Percentiles rank a stretch among this genome's conserved stretches.
Evolutionary conservation across 2,329 filamentous ascomycete genomes (phyloP).

Genomic region (Leptographium lundbergii): DNA sequence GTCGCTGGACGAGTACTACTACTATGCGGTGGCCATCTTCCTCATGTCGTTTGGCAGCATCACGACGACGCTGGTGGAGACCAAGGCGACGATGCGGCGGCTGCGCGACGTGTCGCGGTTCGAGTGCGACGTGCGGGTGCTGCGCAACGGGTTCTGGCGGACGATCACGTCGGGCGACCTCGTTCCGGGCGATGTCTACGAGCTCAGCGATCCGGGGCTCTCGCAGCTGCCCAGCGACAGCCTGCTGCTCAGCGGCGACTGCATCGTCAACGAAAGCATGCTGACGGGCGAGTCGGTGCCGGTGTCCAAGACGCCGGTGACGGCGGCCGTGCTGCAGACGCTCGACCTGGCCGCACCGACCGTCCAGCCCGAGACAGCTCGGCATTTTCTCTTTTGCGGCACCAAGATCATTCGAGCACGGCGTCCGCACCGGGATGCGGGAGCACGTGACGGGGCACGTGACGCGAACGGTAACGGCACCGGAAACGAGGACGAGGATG

Average conservation of each 20-base stretch:
- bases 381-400: slow-evolving; percentile 85
- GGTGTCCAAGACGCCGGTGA: slow-evolving; percentile 81
- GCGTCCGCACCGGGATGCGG: slow-evolving; percentile 47
- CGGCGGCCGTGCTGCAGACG: slow-evolving; percentile 61
- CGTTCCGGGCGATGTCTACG: slow-evolving; percentile 91
- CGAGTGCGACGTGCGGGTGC: slow-evolving; percentile 86
- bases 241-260: slow-evolving; percentile 81
- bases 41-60: slow-evolving; percentile 91
- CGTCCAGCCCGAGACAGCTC: slow-evolving; percentile 69
- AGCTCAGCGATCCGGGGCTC: slow-evolving; percentile 85
- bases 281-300: slow-evolving; percentile 94
- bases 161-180: slow-evolving; percentile 77
- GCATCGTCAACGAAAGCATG: slow-evolving; percentile 99
- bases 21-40: slow-evolving; percentile 92
- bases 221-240: slow-evolving; percentile 87
- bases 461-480: not conserved
- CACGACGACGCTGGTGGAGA: slow-evolving; percentile 77
- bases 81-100: slow-evolving; percentile 80
- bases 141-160: slow-evolving; percentile 92
- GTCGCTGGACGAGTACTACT: slow-evolving; percentile 95
- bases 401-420: slow-evolving; percentile 90
- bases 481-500: slow-evolving; percentile 42
- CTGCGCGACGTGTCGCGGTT: slow-evolving; percentile 86
- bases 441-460: slow-evolving; percentile 31
- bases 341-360: slow-evolving; percentile 73